These are phyloP conservation scores for Colletotrichum sp. DNA, from an alignment of 2,329 filamentous ascomycete genomes.

Conservation along the genomic window DNA sequence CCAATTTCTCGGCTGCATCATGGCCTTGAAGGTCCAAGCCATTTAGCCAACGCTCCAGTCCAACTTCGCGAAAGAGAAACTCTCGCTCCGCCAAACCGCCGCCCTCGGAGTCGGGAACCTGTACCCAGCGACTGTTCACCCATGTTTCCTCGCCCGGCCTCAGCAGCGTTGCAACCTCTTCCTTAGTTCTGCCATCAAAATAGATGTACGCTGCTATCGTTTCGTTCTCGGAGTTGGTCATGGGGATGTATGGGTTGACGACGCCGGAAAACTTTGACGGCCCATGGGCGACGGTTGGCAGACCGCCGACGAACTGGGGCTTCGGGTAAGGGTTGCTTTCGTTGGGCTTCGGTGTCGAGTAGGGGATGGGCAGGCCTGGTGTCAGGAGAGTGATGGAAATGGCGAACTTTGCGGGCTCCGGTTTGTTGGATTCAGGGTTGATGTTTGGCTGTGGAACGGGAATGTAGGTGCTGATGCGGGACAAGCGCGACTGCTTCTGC, in stretches of 20 bases:
- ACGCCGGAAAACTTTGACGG: conserved; percentile 53
- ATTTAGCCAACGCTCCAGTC: conserved; percentile 94
- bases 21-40: conserved; percentile 94
- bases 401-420: conserved; percentile 94
- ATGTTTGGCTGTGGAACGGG: conserved; percentile 90
- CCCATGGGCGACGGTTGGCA: conserved; percentile 60
- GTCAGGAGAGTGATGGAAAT: conserved; percentile 97
- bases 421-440: conserved; percentile 65
- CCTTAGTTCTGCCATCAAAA: conserved; percentile 93
- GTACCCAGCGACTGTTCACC: conserved; percentile 99
- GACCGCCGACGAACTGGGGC: conserved; percentile 78
- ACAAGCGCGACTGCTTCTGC: conserved; percentile 89
- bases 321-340: conserved; percentile 79
- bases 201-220: conserved; percentile 99
- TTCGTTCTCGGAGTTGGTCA: conserved; percentile 93
- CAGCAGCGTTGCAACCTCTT: conserved; percentile 94
- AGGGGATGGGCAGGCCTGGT: conserved; percentile 85
- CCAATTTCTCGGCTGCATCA: conserved; percentile 86
- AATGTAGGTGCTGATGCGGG: conserved; percentile 96
- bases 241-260: conserved; percentile 87
- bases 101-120: conserved; percentile 87
- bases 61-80: conserved; percentile 96
- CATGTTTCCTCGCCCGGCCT: conserved; percentile 96
- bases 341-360: conserved; percentile 85
- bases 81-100: conserved; percentile 95